Evolutionary conservation across 2,329 filamentous ascomycete genomes (phyloP), one percentile per base, ranked within the genome.

Genomic region (Fusarium staphyleae): DNA sequence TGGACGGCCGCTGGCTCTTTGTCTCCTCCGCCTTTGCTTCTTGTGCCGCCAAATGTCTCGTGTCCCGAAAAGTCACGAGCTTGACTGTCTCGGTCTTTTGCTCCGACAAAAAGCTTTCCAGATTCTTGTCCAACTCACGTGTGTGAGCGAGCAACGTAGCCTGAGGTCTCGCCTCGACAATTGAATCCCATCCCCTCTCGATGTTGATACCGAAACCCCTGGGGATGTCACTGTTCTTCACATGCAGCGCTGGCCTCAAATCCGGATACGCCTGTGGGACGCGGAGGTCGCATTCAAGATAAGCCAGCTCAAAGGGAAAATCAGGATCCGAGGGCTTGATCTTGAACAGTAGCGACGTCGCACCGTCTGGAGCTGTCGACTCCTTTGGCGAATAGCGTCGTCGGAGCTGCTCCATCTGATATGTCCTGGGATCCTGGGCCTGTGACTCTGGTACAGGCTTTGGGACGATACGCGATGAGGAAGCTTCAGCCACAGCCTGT

Each of bases 241-340:
- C 83, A 14, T 79, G 80, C 46, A 95, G 75, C 13, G 74, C 76
- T 30, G 90, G 86, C 22, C 75, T 75, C 34, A 74, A 72, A 32
- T 75, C 72, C 14, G 89, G 90, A 71, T 90, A 93, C 14, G 72
- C 73, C 9, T 68, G 69, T 2, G 90, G 90, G 15, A 95, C 79
- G 43, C 77, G 80, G 30, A 95, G 74, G 35, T 84, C 78, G 69
- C 89, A 93, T 33, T 89, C 80, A 26, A 95, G 77, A 32, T 81
- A 77, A 19, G 85, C 81, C 67, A 93, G 77, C 56, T 92, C 88
- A 71, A 90, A 93, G 1, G 90, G 88, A 66, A 95, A 93, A 67
- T 95, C 90, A 0, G 90, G 90, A 69, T 95, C 90, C 5, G 90
- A 91, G 5, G 90, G 90, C 11, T 74, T 75, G 56, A 95, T 74